Evolutionary conservation across 352 stramenopile species (phyloP), one percentile per base, ranked within the genome.

Genomic region (Hyaloperonospora arabidopsidis): DNA sequence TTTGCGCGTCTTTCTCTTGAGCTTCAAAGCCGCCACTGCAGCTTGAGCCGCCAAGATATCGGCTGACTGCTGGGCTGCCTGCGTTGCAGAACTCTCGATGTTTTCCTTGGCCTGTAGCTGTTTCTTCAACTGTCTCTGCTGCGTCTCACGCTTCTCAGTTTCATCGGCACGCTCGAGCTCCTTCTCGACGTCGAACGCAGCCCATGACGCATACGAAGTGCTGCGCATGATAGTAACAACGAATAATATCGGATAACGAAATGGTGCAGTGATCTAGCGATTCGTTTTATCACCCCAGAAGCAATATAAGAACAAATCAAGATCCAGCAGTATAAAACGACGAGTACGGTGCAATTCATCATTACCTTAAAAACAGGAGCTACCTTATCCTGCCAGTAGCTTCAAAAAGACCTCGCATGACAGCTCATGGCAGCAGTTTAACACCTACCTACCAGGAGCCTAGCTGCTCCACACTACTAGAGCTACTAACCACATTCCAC

Each of bases 181-280:
- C 39, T 71, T 63, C 25, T 89, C 79, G 22, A 86, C 79, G 58
- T 89, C 76, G 57, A 76, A 89, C 46, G 63, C 70, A 45, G 61
- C 69, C 79, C 79, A 89, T 19, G 65, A 65, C 5, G 66, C 67
- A 54, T 89, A 89, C 44, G 67, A 80, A 13, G 58, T 63, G 21
- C 55, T 45, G 54, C 63, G 70, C 67, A 76, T 76, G 3, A n/a
- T 29, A 10, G 34, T 36, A 11, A 4, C 4, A 4, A 32, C 25
- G 25, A 32, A 32, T 10, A 8, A 32, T 8, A 32, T n/a, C n/a
- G 25, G 25, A 32, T 32, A 39, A 21, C n/a, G 12, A 19, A 19
- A 38, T 32, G 32, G 8, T 32, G 18, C 38, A 45, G 15, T 48
- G 21, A 45, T 52, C 41, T 5, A 19, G 28, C 10, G 22, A 32